Conservation (phyloP, 345 rosid genomes). For the Rhizophora mangle region DNA sequence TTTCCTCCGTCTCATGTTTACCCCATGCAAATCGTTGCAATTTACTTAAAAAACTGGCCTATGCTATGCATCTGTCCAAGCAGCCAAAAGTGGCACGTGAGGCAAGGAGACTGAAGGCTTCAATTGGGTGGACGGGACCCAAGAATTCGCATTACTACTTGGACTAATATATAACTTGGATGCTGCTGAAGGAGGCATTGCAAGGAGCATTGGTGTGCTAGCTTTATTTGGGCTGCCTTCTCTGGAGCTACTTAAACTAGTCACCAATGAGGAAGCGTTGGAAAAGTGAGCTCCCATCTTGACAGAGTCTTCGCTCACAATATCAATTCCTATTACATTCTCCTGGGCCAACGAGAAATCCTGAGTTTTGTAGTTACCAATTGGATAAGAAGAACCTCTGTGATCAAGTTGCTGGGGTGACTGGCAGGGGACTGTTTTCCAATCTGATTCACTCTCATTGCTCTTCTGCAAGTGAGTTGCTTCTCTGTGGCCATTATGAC, state of each 20-base stretch:
- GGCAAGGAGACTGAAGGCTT: slow-evolving; percentile 54
- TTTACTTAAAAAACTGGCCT: slow-evolving; percentile 10
- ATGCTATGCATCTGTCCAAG: slow-evolving; percentile 72
- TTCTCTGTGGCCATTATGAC: slow-evolving; percentile 22
- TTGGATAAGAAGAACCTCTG: slow-evolving; percentile 10
- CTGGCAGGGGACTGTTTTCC: slow-evolving; percentile 39
- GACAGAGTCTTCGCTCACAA: slow-evolving; percentile 23
- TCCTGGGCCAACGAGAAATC: slow-evolving; percentile 33
- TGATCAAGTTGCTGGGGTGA: slow-evolving; percentile 40
- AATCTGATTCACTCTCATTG: slow-evolving; percentile 27
- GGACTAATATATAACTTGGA: slow-evolving; percentile 45
- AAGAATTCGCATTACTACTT: slow-evolving; percentile 37
- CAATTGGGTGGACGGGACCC: slow-evolving; percentile 54
- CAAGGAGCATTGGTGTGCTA: slow-evolving; percentile 42
- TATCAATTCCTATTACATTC: slow-evolving; percentile 23
- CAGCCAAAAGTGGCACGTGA: slow-evolving; percentile 74
- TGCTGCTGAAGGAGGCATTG: slow-evolving; percentile 45
- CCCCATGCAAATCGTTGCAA: slow-evolving; percentile 16
- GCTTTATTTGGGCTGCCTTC: slow-evolving; percentile 59
- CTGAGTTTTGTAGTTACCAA: slow-evolving; percentile 28
- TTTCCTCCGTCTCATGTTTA: slow-evolving; percentile 8
- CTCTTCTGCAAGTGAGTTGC: slow-evolving; percentile 20
- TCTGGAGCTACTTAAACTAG: slow-evolving; percentile 55
- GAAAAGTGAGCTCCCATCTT: slow-evolving; percentile 42
- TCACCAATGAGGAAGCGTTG: slow-evolving; percentile 48